These are phyloP conservation scores for Collybia mongolica DNA, from an alignment of 768 basidiomycete species.

Conservation along the genomic window DNA sequence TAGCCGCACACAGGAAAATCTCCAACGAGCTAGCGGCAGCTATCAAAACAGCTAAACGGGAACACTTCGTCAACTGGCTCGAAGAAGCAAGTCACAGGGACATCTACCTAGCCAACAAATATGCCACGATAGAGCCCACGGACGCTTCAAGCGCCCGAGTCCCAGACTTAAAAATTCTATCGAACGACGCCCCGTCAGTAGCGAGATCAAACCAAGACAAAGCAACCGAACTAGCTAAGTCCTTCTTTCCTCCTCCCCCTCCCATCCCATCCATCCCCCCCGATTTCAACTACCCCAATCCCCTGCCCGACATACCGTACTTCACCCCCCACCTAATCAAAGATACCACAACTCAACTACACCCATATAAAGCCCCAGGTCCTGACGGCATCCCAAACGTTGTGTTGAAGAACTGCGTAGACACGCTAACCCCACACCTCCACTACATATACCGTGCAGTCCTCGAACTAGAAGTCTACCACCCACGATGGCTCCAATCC, in stretches of 20 bases:
- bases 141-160: background rate
- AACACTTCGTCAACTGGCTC: background rate
- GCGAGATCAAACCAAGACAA: slow-evolving; percentile 3
- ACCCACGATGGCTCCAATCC: slow-evolving; percentile 22
- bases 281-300: no score
- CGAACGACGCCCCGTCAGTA: background rate
- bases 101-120: slow-evolving; percentile 5
- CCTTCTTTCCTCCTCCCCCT: slow-evolving; percentile 4
- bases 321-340: slow-evolving; percentile 6
- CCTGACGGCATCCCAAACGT: slow-evolving; percentile 19
- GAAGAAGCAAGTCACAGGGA: background rate
- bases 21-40: background rate
- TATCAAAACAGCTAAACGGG: background rate
- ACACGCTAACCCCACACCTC: slow-evolving; percentile 12
- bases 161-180: background rate
- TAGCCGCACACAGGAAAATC: background rate
- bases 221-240: background rate
- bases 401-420: slow-evolving; percentile 13
- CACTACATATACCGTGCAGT: slow-evolving; percentile 22
- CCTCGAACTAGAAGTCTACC: slow-evolving; percentile 24
- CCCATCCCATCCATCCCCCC: background rate
- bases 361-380: slow-evolving; percentile 26
- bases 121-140: background rate
- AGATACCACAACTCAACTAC: slow-evolving; percentile 12
- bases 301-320: background rate